Evolutionary conservation across 2,329 filamentous ascomycete genomes (phyloP).

Genomic region (Pleurostoma richardsiae): DNA sequence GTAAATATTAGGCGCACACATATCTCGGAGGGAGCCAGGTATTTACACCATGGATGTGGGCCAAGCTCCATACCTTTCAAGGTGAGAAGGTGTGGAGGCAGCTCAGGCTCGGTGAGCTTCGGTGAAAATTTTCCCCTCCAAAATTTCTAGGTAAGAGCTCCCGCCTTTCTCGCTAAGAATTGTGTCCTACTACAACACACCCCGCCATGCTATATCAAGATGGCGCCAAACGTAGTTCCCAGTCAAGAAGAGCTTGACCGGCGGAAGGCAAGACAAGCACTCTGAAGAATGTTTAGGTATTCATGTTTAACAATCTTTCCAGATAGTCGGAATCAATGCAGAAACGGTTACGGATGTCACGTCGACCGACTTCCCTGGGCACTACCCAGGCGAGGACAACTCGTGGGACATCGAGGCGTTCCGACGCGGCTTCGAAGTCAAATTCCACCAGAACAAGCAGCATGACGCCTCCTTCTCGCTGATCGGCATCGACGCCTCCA

Average conservation of each 20-base stretch:
- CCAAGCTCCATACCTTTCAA: too few relatives aligned
- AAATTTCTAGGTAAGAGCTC: background rate
- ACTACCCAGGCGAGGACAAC: conserved; percentile 80
- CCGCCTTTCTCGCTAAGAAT: background rate
- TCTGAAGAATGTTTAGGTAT: background rate
- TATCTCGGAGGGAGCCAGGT: too few relatives aligned
- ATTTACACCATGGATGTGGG: too few relatives aligned
- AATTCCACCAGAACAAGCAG: conserved; percentile 79
- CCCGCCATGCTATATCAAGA: conserved; percentile 16
- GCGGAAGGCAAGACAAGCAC: conserved; percentile 47
- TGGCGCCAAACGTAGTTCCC: conserved; percentile 39
- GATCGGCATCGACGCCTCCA: conserved; percentile 82
- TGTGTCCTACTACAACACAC: background rate
- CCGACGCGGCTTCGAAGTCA: conserved; percentile 40
- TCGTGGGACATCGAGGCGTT: conserved; percentile 41
- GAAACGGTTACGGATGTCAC: conserved; percentile 88
- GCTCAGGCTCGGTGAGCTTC: background rate
- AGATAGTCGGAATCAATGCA: conserved; percentile 82
- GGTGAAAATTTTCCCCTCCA: background rate
- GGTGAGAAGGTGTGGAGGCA: background rate
- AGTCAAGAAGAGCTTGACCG: conserved; percentile 53
- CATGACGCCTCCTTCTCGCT: conserved; percentile 84
- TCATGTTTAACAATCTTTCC: conserved; percentile 4
- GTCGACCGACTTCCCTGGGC: conserved; percentile 87
- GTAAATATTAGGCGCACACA: too few relatives aligned